Evolutionary conservation across 2,329 filamentous ascomycete genomes (phyloP).

Genomic region (Ciborinia camelliae): DNA sequence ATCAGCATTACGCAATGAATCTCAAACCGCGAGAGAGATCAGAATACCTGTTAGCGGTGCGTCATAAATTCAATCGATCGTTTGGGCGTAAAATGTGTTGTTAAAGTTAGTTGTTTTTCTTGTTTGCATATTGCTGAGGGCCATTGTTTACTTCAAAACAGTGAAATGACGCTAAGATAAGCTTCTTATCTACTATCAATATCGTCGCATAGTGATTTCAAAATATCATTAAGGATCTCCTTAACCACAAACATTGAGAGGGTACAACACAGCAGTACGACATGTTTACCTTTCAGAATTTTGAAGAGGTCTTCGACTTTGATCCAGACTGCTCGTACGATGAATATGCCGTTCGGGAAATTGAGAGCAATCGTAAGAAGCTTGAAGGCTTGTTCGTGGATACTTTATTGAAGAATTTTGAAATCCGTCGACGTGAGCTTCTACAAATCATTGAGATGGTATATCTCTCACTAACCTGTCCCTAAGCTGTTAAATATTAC

Average conservation of each 20-base stretch:
- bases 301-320: slow-evolving; percentile 64
- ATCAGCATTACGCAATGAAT: neutral
- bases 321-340: slow-evolving; percentile 61
- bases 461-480: slow-evolving; percentile 17
- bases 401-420: slow-evolving; percentile 66
- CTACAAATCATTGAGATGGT: slow-evolving; percentile 4
- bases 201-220: neutral
- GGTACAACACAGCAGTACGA: neutral
- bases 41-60: neutral
- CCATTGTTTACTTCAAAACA: slow-evolving; percentile 21
- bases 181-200: slow-evolving; percentile 20
- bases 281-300: slow-evolving; percentile 65
- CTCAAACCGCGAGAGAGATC: neutral
- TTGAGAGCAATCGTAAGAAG: slow-evolving; percentile 62
- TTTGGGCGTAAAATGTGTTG: slow-evolving; percentile 2
- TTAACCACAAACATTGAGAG: slow-evolving; percentile 3
- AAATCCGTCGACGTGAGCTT: slow-evolving; percentile 62
- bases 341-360: slow-evolving; percentile 57
- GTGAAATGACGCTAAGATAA: slow-evolving; percentile 28
- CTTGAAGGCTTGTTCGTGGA: slow-evolving; percentile 78
- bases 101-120: slow-evolving; percentile 12
- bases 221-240: neutral
- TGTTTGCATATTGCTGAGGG: slow-evolving; percentile 8
- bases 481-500: slow-evolving; percentile 59
- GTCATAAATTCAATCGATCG: slow-evolving; percentile 5